phyloP scores from a whole-genome alignment of 345 rosid genomes.

The Corymbia maculata region DNA sequence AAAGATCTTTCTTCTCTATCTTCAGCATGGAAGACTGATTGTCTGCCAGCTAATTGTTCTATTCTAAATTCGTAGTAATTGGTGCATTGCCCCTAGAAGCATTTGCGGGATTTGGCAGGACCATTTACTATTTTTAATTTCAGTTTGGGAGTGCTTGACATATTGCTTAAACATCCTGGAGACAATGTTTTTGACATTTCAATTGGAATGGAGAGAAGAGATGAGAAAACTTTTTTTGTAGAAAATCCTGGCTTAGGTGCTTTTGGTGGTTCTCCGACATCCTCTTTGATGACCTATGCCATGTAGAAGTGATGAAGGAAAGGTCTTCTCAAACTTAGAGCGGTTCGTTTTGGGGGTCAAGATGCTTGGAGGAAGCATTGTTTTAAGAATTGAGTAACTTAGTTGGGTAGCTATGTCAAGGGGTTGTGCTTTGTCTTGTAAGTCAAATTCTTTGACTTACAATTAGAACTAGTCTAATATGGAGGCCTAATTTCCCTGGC shows the following conservation, averaged over 20 bases:
- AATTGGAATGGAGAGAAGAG: background rate
- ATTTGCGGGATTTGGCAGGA: background rate
- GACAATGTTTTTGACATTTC: background rate
- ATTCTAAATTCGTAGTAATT: background rate
- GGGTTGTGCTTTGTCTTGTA: background rate
- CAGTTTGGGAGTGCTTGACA: background rate
- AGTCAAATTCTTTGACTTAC: background rate
- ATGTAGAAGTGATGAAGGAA: background rate
- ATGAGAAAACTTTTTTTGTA: background rate
- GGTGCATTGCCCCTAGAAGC: background rate
- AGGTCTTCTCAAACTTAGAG: background rate
- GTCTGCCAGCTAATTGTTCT: background rate
- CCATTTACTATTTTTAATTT: background rate
- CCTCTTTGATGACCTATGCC: background rate
- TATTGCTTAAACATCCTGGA: background rate
- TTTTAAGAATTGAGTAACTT: background rate
- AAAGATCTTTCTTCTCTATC: background rate
- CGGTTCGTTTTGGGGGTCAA: background rate
- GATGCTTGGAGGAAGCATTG: background rate
- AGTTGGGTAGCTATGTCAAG: background rate
- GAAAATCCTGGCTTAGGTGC: background rate
- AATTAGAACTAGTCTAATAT: background rate
- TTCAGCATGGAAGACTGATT: background rate
- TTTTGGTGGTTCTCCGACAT: background rate
- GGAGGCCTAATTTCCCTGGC: background rate